These are phyloP conservation scores for Mucor lusitanicus DNA, from an alignment of 371 early-diverging fungal species.

Conservation along the genomic window DNA sequence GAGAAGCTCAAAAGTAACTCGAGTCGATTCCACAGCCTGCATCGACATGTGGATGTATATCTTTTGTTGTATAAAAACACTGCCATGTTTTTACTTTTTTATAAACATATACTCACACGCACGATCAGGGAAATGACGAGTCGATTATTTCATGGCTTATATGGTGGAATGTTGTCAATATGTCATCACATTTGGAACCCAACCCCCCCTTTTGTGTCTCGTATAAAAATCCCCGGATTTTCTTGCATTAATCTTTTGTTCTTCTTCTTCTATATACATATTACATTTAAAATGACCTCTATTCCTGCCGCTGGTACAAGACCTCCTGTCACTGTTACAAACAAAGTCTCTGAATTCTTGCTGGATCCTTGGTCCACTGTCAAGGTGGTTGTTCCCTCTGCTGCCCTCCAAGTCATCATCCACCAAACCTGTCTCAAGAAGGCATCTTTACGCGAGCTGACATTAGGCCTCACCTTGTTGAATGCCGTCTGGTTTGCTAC, in stretches of 20 bases:
- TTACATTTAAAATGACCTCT: background rate
- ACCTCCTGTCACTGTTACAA: background rate
- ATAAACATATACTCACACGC: background rate
- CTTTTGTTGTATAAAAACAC: no score
- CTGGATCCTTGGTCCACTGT: conserved; percentile 34
- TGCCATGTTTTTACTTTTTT: no score
- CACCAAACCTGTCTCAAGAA: conserved; percentile 28
- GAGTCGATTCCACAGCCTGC: background rate
- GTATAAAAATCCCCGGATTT: conserved; percentile 4
- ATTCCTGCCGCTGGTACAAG: background rate
- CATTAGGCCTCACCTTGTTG: conserved; percentile 25
- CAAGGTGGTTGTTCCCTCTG: conserved; percentile 29
- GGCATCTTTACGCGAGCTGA: conserved; percentile 26
- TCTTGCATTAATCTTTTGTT: conserved; percentile 3
- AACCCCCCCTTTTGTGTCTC: background rate
- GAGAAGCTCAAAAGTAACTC: background rate
- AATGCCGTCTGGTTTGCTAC: conserved; percentile 31
- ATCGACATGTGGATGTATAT: background rate
- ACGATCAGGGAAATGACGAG: background rate
- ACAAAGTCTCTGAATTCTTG: conserved; percentile 25
- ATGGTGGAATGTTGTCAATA: conserved; percentile 1
- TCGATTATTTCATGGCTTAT: background rate
- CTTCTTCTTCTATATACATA: background rate
- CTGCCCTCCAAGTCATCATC: conserved; percentile 22
- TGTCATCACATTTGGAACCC: conserved; percentile 17